Percentiles rank a stretch among this genome's conserved stretches.
phyloP scores from a whole-genome alignment of 169 alveolate species.

The Plasmodium sp. region DNA sequence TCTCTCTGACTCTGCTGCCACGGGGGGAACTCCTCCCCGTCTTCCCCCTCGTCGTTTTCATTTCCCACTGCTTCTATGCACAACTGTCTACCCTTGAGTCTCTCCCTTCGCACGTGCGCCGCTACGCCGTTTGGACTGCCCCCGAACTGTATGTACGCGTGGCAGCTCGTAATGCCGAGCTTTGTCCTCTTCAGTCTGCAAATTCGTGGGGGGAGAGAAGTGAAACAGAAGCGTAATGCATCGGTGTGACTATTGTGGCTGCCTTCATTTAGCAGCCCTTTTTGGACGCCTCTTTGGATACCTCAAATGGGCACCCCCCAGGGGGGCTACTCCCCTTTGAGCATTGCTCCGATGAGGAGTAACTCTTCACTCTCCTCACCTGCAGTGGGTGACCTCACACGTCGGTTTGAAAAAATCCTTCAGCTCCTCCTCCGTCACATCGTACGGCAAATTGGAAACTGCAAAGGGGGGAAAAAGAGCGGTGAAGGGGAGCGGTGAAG shows the following conservation, averaged over 20 bases:
- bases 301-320: neutral
- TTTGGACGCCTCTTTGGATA: too few relatives aligned
- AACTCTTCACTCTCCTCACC: neutral
- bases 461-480: neutral
- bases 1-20: neutral
- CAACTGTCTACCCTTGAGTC: neutral
- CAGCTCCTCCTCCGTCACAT: constrained; percentile 38
- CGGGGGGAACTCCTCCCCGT: neutral
- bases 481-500: neutral
- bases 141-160: constrained; percentile 22
- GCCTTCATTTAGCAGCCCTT: neutral
- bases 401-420: constrained; percentile 28
- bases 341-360: neutral
- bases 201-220: neutral
- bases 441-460: constrained; percentile 53
- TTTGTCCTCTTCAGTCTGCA: constrained; percentile 17
- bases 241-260: neutral
- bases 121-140: neutral
- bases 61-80: neutral
- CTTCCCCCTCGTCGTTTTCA: neutral
- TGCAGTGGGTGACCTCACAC: constrained; percentile 13
- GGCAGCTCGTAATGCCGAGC: constrained; percentile 16
- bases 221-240: neutral
- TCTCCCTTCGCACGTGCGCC: neutral
- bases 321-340: neutral